A percentile compares a stretch with the other conserved stretches of the same genome.
phyloP scores from a whole-genome alignment of 495 filamentous ascomycete species.

The Friedmanniomyces endolithicus region DNA sequence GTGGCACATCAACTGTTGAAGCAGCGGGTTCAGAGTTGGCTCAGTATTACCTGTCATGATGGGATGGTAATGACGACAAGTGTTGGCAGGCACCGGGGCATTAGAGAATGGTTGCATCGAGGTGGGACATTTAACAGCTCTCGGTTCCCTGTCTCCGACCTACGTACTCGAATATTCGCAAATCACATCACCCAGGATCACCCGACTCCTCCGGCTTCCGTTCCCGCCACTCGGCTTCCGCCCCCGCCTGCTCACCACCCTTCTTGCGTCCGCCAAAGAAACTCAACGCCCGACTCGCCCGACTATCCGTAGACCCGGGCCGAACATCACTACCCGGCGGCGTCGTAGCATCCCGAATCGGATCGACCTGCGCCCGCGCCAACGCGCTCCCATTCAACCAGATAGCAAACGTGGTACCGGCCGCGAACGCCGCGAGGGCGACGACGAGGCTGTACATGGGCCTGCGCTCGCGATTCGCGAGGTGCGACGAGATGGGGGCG shows the following conservation, averaged over 20 bases:
- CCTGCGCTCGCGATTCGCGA: constrained; percentile 22
- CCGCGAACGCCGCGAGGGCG: constrained; percentile 45
- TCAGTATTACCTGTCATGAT: no score
- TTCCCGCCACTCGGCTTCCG: constrained; percentile 4
- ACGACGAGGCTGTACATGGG: constrained; percentile 44
- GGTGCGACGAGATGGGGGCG: constrained; percentile 42
- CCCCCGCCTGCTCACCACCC: background rate
- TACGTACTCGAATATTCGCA: no score
- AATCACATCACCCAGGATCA: background rate
- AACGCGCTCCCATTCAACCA: constrained; percentile 45
- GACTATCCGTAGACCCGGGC: constrained; percentile 3
- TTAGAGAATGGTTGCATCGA: no score
- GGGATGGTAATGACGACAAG: no score
- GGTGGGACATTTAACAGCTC: no score
- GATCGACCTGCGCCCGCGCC: constrained; percentile 52
- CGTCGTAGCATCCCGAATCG: constrained; percentile 19
- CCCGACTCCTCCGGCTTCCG: constrained; percentile 3
- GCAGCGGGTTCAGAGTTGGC: no score
- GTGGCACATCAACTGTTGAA: no score
- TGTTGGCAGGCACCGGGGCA: no score
- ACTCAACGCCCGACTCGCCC: constrained; percentile 67
- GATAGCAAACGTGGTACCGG: constrained; percentile 46
- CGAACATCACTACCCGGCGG: background rate
- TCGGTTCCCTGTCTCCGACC: no score
- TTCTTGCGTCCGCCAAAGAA: constrained; percentile 55